Evolutionary conservation across 805 yeast genomes (phyloP).

Genomic region (Cyberlindnera petersonii): DNA sequence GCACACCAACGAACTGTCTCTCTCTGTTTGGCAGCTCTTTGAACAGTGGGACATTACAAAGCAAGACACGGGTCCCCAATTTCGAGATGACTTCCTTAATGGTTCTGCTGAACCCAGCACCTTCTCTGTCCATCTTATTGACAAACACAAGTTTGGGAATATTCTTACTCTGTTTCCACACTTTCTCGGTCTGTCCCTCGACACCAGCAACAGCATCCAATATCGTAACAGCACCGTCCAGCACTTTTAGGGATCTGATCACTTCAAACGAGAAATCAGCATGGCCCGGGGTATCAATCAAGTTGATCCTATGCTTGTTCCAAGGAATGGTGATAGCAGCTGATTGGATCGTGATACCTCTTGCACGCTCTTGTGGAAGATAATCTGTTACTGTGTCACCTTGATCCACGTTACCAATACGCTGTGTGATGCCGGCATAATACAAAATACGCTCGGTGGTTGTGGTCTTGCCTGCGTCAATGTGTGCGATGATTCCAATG

Average conservation of each 20-base stretch:
- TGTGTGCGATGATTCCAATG: constrained; percentile 97
- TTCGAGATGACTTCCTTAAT: constrained; percentile 78
- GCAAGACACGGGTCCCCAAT: constrained; percentile 66
- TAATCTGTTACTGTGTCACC: constrained; percentile 97
- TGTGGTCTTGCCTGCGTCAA: constrained; percentile 98
- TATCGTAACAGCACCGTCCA: constrained; percentile 92
- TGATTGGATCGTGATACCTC: constrained; percentile 95
- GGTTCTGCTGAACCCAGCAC: constrained; percentile 91
- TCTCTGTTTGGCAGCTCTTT: constrained; percentile 37
- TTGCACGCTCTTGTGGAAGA: constrained; percentile 79
- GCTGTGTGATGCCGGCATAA: constrained; percentile 72
- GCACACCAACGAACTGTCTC: constrained; percentile 56
- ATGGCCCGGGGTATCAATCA: constrained; percentile 97
- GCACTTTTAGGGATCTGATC: constrained; percentile 77
- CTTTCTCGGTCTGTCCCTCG: constrained; percentile 96
- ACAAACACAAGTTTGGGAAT: constrained; percentile 80
- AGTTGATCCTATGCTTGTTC: constrained; percentile 71
- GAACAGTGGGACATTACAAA: constrained; percentile 78
- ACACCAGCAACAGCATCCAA: constrained; percentile 97
- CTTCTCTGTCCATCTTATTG: constrained; percentile 95
- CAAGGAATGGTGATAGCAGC: constrained; percentile 93
- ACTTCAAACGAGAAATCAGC: constrained; percentile 97
- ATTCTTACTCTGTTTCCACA: constrained; percentile 81
- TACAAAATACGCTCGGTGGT: constrained; percentile 95
- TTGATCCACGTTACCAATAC: constrained; percentile 91